phyloP scores from a whole-genome alignment of 176 grass and related monocot species.

The Aegilops bicornis region DNA sequence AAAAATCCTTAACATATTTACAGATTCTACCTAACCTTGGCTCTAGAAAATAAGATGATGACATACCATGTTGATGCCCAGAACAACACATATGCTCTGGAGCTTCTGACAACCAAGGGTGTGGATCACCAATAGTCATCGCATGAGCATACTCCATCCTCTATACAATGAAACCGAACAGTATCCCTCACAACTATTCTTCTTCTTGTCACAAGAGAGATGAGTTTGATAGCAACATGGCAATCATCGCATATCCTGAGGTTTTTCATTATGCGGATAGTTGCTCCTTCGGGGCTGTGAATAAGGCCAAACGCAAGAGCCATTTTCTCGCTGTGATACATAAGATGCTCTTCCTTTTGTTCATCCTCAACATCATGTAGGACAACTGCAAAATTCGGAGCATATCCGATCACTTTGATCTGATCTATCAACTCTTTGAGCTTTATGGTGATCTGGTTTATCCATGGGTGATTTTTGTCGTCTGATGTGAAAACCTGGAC shows the following conservation, averaged over 20 bases:
- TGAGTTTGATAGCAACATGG: constrained; percentile 67
- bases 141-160: constrained; percentile 63
- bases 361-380: constrained; percentile 83
- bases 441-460: constrained; percentile 58
- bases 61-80: background rate
- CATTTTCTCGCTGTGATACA: constrained; percentile 79
- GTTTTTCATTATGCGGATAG: constrained; percentile 74
- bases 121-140: constrained; percentile 69
- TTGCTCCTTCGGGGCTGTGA: constrained; percentile 38
- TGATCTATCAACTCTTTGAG: constrained; percentile 53
- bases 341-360: constrained; percentile 77
- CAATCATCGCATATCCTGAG: constrained; percentile 82
- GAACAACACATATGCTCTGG: background rate
- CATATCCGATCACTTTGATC: constrained; percentile 71
- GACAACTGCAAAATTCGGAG: constrained; percentile 55
- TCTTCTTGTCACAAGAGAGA: constrained; percentile 53
- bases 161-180: constrained; percentile 71
- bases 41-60: background rate
- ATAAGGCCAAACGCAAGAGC: constrained; percentile 67
- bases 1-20: background rate
- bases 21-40: background rate
- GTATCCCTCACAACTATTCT: constrained; percentile 73
- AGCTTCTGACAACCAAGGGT: background rate
- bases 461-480: constrained; percentile 54
- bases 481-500: constrained; percentile 68